Evolutionary conservation across 495 filamentous ascomycete genomes (phyloP).

Genomic region (Podospora sp.): DNA sequence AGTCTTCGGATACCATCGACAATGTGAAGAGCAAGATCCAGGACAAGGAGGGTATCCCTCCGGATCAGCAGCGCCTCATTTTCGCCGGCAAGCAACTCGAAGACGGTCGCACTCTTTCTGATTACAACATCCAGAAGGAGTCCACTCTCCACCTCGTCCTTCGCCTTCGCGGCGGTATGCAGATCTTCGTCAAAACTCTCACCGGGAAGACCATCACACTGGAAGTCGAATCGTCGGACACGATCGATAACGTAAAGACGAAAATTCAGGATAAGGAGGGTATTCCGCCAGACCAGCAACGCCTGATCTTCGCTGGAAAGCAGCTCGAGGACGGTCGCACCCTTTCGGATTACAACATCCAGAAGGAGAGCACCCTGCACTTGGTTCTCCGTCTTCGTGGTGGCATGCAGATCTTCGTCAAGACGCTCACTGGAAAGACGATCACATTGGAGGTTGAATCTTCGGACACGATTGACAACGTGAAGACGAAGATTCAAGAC

Average conservation of each 20-base stretch:
- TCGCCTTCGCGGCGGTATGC: slow-evolving; percentile 98
- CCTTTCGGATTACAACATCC: slow-evolving; percentile 98
- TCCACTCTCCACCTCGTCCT: slow-evolving; percentile 94
- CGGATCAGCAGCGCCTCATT: slow-evolving; percentile 91
- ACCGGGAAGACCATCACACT: slow-evolving; percentile 94
- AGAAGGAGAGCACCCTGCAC: slow-evolving; percentile 98
- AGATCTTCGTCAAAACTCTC: slow-evolving; percentile 81
- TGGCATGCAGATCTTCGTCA: slow-evolving; percentile 97
- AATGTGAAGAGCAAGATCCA: slow-evolving; percentile 84
- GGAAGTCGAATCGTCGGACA: slow-evolving; percentile 88
- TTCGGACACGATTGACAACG: slow-evolving; percentile 90
- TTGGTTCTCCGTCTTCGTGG: slow-evolving; percentile 95
- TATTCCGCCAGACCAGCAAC: slow-evolving; percentile 98
- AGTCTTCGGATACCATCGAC: slow-evolving; percentile 94
- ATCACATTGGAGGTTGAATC: slow-evolving; percentile 89
- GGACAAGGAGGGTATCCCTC: slow-evolving; percentile 95
- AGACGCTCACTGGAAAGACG: slow-evolving; percentile 91
- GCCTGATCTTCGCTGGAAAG: slow-evolving; percentile 96
- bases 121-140: slow-evolving; percentile 99
- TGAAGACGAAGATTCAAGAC: slow-evolving; percentile 91
- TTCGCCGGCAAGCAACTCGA: slow-evolving; percentile 97
- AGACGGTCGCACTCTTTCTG: slow-evolving; percentile 76
- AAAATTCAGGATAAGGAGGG: slow-evolving; percentile 99
- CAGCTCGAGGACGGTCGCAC: slow-evolving; percentile 79
- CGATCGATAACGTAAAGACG: slow-evolving; percentile 91